Evolutionary conservation across 2,329 filamentous ascomycete genomes (phyloP).

Genomic region (Cryphonectria parasitica): DNA sequence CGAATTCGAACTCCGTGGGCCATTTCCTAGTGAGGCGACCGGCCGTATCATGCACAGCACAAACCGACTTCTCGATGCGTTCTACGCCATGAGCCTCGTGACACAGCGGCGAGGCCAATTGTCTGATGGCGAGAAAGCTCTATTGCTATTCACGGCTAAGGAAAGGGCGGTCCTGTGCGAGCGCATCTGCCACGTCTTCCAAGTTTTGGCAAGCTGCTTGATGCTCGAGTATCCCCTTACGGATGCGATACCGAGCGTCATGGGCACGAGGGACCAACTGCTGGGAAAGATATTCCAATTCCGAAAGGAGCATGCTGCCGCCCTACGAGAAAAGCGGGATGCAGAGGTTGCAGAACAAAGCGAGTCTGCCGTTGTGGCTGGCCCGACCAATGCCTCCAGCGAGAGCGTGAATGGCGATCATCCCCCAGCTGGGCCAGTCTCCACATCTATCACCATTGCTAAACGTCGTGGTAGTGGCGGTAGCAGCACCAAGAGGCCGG

Average conservation of each 20-base stretch:
- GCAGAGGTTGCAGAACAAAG: conserved; percentile 32
- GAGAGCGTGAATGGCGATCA: conserved; percentile 12
- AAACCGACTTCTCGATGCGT: conserved; percentile 84
- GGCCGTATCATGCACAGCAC: conserved; percentile 78
- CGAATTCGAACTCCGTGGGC: conserved; percentile 86
- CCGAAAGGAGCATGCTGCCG: conserved; percentile 65
- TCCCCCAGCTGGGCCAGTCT: neutral
- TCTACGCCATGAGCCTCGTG: conserved; percentile 95
- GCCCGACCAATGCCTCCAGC: conserved; percentile 9
- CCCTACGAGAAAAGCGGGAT: conserved; percentile 46
- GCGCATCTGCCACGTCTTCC: conserved; percentile 85
- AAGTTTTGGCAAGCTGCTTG: conserved; percentile 88
- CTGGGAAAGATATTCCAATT: conserved; percentile 89
- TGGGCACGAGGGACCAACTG: conserved; percentile 78
- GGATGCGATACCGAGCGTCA: conserved; percentile 83
- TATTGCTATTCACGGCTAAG: conserved; percentile 76
- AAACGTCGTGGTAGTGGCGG: conserved; percentile 18
- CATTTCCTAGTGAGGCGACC: conserved; percentile 78
- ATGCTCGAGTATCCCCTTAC: conserved; percentile 94
- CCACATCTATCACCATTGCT: neutral
- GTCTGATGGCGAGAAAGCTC: conserved; percentile 77
- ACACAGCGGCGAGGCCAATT: conserved; percentile 78
- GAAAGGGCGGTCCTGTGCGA: conserved; percentile 83
- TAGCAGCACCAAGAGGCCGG: conserved; percentile 30
- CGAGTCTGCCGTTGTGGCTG: neutral